A percentile compares a stretch with the other conserved stretches of the same genome.
phyloP scores from a whole-genome alignment of 495 filamentous ascomycete species.

The Hamigera avellanea region DNA sequence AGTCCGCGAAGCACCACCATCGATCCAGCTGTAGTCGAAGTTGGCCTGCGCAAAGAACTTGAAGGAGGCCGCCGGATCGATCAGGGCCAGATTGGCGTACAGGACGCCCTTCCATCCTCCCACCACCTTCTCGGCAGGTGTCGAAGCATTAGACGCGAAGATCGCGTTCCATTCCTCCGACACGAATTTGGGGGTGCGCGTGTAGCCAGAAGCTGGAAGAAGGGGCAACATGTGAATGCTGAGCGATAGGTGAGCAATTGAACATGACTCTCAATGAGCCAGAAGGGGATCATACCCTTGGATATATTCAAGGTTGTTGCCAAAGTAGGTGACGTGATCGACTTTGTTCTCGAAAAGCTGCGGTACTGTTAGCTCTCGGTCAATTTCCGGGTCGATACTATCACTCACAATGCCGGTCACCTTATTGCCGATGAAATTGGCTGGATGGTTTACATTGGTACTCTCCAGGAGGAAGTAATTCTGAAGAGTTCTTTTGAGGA shows the following conservation, averaged over 20 bases:
- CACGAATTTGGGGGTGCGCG: conserved; percentile 59
- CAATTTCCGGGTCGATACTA: not conserved
- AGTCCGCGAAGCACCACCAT: conserved; percentile 74
- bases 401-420: conserved; percentile 67
- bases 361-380: conserved; percentile 5
- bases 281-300: conserved; percentile 44
- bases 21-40: conserved; percentile 65
- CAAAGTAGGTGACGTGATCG: conserved; percentile 93
- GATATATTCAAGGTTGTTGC: conserved; percentile 65
- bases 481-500: conserved; percentile 56
- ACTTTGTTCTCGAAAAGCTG: conserved; percentile 92
- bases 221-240: conserved; percentile 95
- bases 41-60: conserved; percentile 55
- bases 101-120: conserved; percentile 84
- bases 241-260: conserved; percentile 2
- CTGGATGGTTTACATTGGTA: conserved; percentile 64
- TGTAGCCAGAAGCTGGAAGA: conserved; percentile 56
- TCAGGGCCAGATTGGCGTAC: conserved; percentile 68
- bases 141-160: conserved; percentile 40
- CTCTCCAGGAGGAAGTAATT: conserved; percentile 71
- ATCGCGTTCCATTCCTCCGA: conserved; percentile 75
- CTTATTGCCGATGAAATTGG: conserved; percentile 69
- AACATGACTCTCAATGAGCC: too few relatives aligned
- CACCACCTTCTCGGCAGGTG: conserved; percentile 43
- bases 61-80: conserved; percentile 60